A percentile compares a stretch with the other conserved stretches of the same genome.
These are phyloP conservation scores for Adansonia grandidieri DNA, from an alignment of 441 rosid species.

Conservation along the genomic window DNA sequence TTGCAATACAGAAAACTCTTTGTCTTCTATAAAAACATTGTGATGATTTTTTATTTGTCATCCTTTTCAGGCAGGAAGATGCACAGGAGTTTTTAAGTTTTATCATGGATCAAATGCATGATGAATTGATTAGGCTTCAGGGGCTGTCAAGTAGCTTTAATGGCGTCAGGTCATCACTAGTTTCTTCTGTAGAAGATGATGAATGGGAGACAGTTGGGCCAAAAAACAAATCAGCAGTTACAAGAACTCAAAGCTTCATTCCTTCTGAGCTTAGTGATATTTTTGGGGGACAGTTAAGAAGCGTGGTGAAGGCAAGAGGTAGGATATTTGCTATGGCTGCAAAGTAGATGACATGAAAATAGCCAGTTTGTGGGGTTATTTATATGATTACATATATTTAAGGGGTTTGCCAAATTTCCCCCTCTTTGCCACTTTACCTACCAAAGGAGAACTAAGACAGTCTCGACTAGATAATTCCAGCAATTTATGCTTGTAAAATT, in stretches of 20 bases:
- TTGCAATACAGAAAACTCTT: neutral
- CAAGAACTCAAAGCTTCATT: slow-evolving; percentile 79
- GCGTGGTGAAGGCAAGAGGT: slow-evolving; percentile 88
- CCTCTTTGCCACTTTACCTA: no score
- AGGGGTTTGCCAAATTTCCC: neutral
- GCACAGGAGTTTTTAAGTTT: slow-evolving; percentile 96
- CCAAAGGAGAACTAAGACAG: neutral
- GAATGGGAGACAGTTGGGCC: slow-evolving; percentile 99
- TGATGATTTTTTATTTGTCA: neutral
- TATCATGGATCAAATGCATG: slow-evolving; percentile 88
- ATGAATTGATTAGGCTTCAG: slow-evolving; percentile 77
- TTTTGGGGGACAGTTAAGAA: slow-evolving; percentile 86
- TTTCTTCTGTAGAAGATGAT: slow-evolving; percentile 73
- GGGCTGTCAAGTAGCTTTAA: slow-evolving; percentile 44
- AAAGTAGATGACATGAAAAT: neutral
- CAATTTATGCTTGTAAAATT: slow-evolving; percentile 13
- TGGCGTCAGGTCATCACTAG: slow-evolving; percentile 49
- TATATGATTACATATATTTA: neutral
- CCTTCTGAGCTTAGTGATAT: slow-evolving; percentile 80
- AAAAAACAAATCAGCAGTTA: slow-evolving; percentile 87
- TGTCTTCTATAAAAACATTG: neutral
- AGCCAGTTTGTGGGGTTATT: neutral
- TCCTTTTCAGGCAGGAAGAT: slow-evolving; percentile 86
- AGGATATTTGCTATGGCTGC: neutral
- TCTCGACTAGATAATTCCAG: neutral